Evolutionary conservation across 1,284 basidiomycete genomes (phyloP).

Genomic region (Sporisorium exsertum): DNA sequence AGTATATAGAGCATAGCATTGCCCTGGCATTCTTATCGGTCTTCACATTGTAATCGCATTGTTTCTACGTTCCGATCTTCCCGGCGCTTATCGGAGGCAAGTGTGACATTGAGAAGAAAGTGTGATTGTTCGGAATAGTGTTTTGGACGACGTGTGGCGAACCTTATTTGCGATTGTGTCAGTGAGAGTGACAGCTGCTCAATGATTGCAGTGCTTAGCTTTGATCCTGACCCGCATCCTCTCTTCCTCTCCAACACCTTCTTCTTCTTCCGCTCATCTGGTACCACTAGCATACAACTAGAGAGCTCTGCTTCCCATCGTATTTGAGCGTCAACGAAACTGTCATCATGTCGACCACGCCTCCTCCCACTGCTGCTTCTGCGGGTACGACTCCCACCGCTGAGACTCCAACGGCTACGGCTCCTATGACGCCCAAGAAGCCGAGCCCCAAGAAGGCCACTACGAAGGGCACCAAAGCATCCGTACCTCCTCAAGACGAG

Average conservation of each 20-base stretch:
- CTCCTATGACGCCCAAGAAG: conserved; percentile 14
- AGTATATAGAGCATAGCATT: neutral
- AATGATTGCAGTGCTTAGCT: neutral
- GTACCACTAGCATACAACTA: too few species aligned
- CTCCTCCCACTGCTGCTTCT: conserved; percentile 11
- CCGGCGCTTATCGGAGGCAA: neutral
- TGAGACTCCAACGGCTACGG: neutral
- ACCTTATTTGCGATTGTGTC: conserved; percentile 4
- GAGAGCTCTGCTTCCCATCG: neutral
- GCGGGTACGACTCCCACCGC: neutral
- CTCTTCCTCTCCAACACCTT: too few species aligned
- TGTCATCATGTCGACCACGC: conserved; percentile 11
- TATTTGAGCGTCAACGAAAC: neutral
- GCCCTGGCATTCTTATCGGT: neutral
- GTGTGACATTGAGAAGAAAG: neutral
- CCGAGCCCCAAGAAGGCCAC: conserved; percentile 5
- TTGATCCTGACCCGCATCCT: neutral
- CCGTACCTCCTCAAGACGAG: neutral
- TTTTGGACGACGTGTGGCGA: conserved; percentile 4
- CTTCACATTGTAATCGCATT: conserved; percentile 4
- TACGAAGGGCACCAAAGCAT: neutral
- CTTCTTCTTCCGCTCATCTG: neutral
- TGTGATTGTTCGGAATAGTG: neutral
- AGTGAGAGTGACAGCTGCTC: conserved; percentile 4
- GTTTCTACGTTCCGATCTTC: neutral